These are phyloP conservation scores for Leishmania braziliensis DNA, from an alignment of 208 protist species.

Conservation along the genomic window DNA sequence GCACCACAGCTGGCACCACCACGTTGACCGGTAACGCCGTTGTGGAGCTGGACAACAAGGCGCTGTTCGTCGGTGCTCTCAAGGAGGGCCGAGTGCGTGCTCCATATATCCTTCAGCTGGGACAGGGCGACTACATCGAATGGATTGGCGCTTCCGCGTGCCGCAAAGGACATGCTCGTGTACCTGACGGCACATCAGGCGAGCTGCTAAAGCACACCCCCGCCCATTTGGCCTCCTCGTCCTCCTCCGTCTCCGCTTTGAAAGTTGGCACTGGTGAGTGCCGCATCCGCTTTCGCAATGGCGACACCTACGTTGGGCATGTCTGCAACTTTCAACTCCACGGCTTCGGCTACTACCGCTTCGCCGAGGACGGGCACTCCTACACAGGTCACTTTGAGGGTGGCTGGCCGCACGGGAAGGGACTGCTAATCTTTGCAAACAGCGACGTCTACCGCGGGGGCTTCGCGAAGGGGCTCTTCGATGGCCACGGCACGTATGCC, in stretches of 20 bases:
- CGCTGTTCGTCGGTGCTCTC: slow-evolving; percentile 45
- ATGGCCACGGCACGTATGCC: slow-evolving; percentile 56
- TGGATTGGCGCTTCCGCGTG: slow-evolving; percentile 31
- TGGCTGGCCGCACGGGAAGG: slow-evolving; percentile 56
- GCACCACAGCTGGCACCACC: neutral
- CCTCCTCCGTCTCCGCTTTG: neutral
- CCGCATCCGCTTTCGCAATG: slow-evolving; percentile 60
- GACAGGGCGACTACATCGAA: slow-evolving; percentile 56
- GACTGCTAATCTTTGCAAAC: slow-evolving; percentile 60
- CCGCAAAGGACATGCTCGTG: neutral
- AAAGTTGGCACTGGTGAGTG: slow-evolving; percentile 41
- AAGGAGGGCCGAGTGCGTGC: slow-evolving; percentile 19
- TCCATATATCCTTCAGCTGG: slow-evolving; percentile 42
- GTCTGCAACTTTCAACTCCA: slow-evolving; percentile 53
- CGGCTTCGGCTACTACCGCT: slow-evolving; percentile 63
- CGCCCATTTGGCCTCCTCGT: neutral
- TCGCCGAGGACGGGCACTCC: slow-evolving; percentile 43
- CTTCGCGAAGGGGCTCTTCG: slow-evolving; percentile 45
- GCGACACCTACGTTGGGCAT: slow-evolving; percentile 65
- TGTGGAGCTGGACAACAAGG: slow-evolving; percentile 50
- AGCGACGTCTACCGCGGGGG: slow-evolving; percentile 64
- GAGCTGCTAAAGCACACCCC: neutral
- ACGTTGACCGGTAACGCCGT: slow-evolving; percentile 38
- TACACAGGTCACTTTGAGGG: slow-evolving; percentile 54
- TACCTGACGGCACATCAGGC: neutral